phyloP scores from a whole-genome alignment of 129 eudicot genomes.

The Artemisia argyi region DNA sequence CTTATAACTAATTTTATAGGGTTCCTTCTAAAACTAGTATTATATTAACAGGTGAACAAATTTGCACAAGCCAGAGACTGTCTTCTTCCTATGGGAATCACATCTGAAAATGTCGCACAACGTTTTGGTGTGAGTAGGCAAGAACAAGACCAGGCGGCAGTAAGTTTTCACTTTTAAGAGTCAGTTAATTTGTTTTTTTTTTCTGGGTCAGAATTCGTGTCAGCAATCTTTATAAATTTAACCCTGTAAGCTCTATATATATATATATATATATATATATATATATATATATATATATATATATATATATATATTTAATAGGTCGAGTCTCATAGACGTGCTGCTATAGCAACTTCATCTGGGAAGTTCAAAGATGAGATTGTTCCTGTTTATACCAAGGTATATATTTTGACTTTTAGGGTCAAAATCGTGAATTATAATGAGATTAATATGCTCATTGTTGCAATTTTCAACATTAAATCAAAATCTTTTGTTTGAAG shows the following conservation, averaged over 20 bases:
- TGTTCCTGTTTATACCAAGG: conserved; percentile 65
- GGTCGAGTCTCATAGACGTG: conserved; percentile 65
- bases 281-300: too few relatives aligned
- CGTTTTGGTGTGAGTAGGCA: conserved; percentile 65
- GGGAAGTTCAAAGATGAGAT: conserved; percentile 72
- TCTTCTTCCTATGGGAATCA: conserved; percentile 78
- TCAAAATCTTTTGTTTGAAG: not conserved
- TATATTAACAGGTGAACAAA: conserved; percentile 42
- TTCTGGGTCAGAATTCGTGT: not conserved
- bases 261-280: too few relatives aligned
- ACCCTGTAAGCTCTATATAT: not conserved
- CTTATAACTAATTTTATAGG: not conserved
- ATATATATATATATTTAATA: too few relatives aligned
- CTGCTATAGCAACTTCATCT: conserved; percentile 62
- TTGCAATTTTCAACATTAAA: not conserved
- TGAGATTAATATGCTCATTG: conserved; percentile 11
- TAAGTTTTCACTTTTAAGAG: conserved; percentile 34
- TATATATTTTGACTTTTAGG: conserved; percentile 24
- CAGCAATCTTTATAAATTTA: not conserved
- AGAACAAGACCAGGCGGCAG: conserved; percentile 76
- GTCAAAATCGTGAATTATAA: conserved; percentile 1
- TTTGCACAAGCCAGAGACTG: conserved; percentile 67
- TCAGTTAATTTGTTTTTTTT: not conserved
- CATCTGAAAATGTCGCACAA: conserved; percentile 68
- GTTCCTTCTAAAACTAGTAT: not conserved